These are phyloP conservation scores for Zymoseptoria pseudotritici DNA, from an alignment of 2,329 filamentous ascomycete genomes.

Conservation along the genomic window DNA sequence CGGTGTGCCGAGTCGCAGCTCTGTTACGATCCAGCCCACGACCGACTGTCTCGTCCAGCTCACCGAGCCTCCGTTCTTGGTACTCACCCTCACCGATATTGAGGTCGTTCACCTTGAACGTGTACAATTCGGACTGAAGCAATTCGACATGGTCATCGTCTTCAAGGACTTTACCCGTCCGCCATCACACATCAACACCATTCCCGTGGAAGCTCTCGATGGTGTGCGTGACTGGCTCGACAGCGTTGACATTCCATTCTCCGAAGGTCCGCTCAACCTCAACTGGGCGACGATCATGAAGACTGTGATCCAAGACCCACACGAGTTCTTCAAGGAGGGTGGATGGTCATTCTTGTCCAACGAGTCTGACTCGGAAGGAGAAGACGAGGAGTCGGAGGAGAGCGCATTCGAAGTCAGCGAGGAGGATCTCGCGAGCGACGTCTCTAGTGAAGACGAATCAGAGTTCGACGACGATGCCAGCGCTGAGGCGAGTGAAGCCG, in stretches of 20 bases:
- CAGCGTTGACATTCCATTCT: conserved; percentile 87
- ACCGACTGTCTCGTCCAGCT: conserved; percentile 96
- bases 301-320: conserved; percentile 87
- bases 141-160: conserved; percentile 96
- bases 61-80: conserved; percentile 93
- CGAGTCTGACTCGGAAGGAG: conserved; percentile 79
- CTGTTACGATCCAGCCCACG: conserved; percentile 90
- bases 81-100: conserved; percentile 89
- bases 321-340: conserved; percentile 90
- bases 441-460: conserved; percentile 78
- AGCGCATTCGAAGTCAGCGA: conserved; percentile 87
- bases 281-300: conserved; percentile 99
- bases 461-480: conserved; percentile 89
- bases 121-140: conserved; percentile 93
- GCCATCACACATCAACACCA: conserved; percentile 93
- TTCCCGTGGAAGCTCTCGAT: conserved; percentile 89
- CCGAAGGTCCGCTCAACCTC: conserved; percentile 89
- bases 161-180: conserved; percentile 95
- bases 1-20: conserved; percentile 90
- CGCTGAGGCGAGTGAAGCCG: conserved; percentile 67
- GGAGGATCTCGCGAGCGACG: conserved; percentile 68
- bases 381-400: conserved; percentile 73
- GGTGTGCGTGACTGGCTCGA: conserved; percentile 97
- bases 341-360: conserved; percentile 89
- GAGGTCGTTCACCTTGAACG: conserved; percentile 94